These are phyloP conservation scores for Kentomonas sorsogonicus DNA, from an alignment of 208 protist species.

Conservation along the genomic window DNA sequence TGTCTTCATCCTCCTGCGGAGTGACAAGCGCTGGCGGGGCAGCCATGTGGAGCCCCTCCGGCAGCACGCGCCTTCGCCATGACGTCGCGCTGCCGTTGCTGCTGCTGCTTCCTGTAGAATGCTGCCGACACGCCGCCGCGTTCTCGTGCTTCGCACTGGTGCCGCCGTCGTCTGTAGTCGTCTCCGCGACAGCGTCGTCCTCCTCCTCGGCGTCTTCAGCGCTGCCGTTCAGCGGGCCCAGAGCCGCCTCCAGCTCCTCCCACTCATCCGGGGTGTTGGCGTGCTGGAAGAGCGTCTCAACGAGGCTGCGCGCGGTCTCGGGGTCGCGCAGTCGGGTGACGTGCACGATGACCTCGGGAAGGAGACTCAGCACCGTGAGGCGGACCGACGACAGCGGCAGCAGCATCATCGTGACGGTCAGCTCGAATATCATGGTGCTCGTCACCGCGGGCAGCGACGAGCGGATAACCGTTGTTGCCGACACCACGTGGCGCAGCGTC, in stretches of 20 bases:
- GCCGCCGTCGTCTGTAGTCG: constrained; percentile 5
- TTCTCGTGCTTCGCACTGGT: constrained; percentile 35
- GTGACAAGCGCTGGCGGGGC: too few species aligned
- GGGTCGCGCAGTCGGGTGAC: constrained; percentile 44
- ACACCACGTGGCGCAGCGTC: constrained; percentile 63
- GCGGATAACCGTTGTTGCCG: too few species aligned
- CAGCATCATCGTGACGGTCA: constrained; percentile 75
- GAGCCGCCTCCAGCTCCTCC: too few species aligned
- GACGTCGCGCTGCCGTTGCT: too few species aligned
- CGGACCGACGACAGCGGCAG: constrained; percentile 78
- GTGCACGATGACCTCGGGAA: constrained; percentile 78
- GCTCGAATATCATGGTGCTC: constrained; percentile 67
- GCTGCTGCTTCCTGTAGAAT: too few species aligned
- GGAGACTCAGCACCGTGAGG: constrained; percentile 70
- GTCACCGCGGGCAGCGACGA: constrained; percentile 25
- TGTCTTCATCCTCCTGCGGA: too few species aligned
- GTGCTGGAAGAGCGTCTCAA: constrained; percentile 73
- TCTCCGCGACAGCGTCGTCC: constrained; percentile 2
- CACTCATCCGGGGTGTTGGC: too few species aligned
- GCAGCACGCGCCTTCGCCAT: too few species aligned
- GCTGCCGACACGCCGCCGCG: too few species aligned
- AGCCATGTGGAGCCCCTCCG: too few species aligned
- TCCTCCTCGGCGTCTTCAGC: too few species aligned
- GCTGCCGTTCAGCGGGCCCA: too few species aligned
- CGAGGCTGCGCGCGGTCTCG: constrained; percentile 38